Conservation (phyloP, 139 green algal species). For the Raphidocelis subcapitata region DNA sequence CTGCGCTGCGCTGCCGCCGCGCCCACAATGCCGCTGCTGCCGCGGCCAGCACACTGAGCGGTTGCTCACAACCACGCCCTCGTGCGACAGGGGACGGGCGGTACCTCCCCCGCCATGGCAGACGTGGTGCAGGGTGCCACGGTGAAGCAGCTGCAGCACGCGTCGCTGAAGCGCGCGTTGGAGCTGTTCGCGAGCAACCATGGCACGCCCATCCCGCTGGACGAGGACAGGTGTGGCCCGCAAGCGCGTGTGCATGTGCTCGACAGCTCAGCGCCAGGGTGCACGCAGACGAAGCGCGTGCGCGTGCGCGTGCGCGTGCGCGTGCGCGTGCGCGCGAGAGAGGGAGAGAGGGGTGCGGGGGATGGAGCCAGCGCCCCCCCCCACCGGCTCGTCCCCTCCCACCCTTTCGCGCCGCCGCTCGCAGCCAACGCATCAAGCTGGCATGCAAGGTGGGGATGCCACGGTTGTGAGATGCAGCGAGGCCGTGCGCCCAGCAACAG, state of each 20-base stretch:
- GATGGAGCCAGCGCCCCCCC: background rate
- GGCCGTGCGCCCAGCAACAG: too few species aligned
- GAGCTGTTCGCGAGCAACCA: slow-evolving; percentile 83
- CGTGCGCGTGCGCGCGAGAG: background rate
- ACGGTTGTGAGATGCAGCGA: too few species aligned
- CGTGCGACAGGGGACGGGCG: too few species aligned
- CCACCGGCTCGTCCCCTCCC: background rate
- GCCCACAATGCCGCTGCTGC: too few species aligned
- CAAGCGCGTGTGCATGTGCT: background rate
- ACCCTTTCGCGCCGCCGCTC: background rate
- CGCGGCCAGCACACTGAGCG: too few species aligned
- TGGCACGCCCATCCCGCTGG: slow-evolving; percentile 47
- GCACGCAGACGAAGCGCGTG: background rate
- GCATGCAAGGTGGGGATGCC: slow-evolving; percentile 52
- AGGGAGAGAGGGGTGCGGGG: background rate
- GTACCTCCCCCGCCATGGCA: too few species aligned
- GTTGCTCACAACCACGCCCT: too few species aligned
- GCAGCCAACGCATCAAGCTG: slow-evolving; percentile 74
- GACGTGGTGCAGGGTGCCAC: slow-evolving; percentile 67
- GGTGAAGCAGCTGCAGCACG: slow-evolving; percentile 71
- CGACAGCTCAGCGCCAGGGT: background rate
- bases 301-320: background rate
- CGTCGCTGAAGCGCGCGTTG: slow-evolving; percentile 80
- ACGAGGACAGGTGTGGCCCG: slow-evolving; percentile 57
- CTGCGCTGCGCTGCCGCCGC: too few species aligned